Base-by-base conservation (phyloP, 495 filamentous ascomycete species). In the Aspergillus nanangensis region DNA sequence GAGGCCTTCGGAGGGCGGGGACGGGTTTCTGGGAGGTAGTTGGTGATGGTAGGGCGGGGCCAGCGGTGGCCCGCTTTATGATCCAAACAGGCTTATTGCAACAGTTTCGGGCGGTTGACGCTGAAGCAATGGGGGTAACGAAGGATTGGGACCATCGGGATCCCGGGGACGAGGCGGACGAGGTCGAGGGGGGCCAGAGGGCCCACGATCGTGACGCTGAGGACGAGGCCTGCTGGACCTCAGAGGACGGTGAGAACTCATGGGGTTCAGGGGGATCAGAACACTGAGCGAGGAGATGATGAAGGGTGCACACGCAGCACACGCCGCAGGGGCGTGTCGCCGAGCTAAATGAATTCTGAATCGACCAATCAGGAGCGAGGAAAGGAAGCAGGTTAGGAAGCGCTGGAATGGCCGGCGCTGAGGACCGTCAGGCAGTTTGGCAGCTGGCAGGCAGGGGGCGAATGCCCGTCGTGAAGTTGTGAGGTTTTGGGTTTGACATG, bases 31-130 rank as follows among this genome's bases (percentile, higher is more conserved):
- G 52, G 42, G 41, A 47, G 47, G 49, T 54, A 37, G 38, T 47
- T 29, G 41, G 47, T 29, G 43, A 19, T 44, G 34, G 41, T 48
- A 42, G 47, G 47, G 50, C 45, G 45, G 57, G 60, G 42, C 55
- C 58, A 53, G 52, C 59, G 49, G 48, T 57, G 51, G 62, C 62
- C 5, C 51, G 57, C 35, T 59, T 65, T 38, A 55, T 61, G 34
- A 34, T 57, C 36, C 48, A 51, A 41, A 61, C 57, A n/a, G 48
- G 50, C 40, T 44, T 61, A 21, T 50, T 65, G 11, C 43, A 29
- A 29, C 60, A 65, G 47, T 62, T 62, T 42, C 41, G 14, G 9
- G 50, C 41, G 25, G 51, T 32, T 8, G 33, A 36, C 15, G 5
- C 33, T 36, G 33, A 8, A 15, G 33, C 33, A 5, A 36, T 14